Conservation (phyloP, 352 stramenopile species). For the Vaucheria bursata region DNA sequence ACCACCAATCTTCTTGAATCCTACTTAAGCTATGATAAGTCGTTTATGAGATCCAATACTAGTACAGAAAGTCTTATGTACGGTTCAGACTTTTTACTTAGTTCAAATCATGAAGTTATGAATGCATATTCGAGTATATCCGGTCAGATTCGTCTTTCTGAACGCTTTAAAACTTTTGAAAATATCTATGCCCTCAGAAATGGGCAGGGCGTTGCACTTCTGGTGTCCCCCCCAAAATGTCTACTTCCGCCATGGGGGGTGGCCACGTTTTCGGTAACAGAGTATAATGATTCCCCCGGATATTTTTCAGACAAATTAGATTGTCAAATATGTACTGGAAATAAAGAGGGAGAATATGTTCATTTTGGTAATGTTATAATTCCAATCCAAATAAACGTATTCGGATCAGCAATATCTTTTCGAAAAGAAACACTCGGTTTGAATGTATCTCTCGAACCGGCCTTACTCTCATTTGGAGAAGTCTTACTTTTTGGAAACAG, state of each 20-base stretch:
- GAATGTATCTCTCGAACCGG: conserved; percentile 23
- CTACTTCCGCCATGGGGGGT: conserved; percentile 47
- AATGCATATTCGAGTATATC: conserved; percentile 32
- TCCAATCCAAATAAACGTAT: conserved; percentile 35
- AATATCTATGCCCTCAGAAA: conserved; percentile 40
- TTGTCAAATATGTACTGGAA: too few relatives aligned
- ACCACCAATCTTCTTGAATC: conserved; percentile 16
- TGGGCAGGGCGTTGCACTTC: conserved; percentile 30
- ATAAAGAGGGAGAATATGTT: too few relatives aligned
- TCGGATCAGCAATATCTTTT: conserved; percentile 45
- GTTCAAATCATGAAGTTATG: conserved; percentile 12
- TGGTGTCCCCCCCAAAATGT: too few relatives aligned
- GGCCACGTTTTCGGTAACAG: conserved; percentile 31
- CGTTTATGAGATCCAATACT: background rate
- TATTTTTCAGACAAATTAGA: conserved; percentile 46
- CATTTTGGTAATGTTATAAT: too few relatives aligned
- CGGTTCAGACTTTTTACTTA: background rate
- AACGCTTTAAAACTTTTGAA: conserved; percentile 28
- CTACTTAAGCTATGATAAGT: background rate
- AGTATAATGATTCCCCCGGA: conserved; percentile 51
- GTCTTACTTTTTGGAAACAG: background rate
- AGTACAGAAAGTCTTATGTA: too few relatives aligned
- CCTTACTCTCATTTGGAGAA: conserved; percentile 48
- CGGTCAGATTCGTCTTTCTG: conserved; percentile 34
- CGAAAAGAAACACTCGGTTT: conserved; percentile 44